Evolutionary conservation across 179 eudicot genomes (phyloP).

Genomic region (Camellia oleifera): DNA sequence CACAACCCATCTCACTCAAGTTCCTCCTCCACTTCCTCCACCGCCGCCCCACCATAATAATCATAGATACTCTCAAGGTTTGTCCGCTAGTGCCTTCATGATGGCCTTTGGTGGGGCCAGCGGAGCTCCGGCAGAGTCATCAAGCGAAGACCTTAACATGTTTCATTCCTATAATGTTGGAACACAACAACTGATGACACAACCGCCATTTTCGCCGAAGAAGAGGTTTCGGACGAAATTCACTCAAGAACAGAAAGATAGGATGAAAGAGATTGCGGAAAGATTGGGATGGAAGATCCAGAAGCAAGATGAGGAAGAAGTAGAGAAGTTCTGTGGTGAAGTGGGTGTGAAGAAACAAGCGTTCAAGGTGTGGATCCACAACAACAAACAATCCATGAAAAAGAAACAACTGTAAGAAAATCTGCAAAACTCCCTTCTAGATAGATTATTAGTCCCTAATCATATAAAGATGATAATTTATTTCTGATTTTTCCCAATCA

Average conservation of each 20-base stretch:
- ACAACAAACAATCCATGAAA: conserved; percentile 58
- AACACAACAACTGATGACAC: conserved; percentile 10
- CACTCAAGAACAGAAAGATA: conserved; percentile 59
- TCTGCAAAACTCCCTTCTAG: not conserved
- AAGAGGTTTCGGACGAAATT: conserved; percentile 79
- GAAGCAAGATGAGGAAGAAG: conserved; percentile 49
- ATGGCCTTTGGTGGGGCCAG: conserved; percentile 55
- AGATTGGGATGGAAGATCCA: conserved; percentile 67
- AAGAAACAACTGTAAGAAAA: conserved; percentile 32
- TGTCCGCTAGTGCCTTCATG: conserved; percentile 21
- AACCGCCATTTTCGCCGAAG: conserved; percentile 12
- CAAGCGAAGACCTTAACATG: conserved; percentile 63
- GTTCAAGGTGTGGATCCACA: conserved; percentile 92
- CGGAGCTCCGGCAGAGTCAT: conserved; percentile 57
- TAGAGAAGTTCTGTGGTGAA: conserved; percentile 47
- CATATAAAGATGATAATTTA: not conserved
- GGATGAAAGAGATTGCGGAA: conserved; percentile 63
- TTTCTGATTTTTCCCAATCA: too few relatives aligned
- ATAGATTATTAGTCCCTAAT: not conserved
- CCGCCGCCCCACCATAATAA: conserved; percentile 16
- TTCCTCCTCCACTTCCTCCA: not conserved
- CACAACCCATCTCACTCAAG: too few relatives aligned
- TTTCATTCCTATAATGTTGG: conserved; percentile 21
- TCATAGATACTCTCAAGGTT: not conserved
- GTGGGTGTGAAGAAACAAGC: conserved; percentile 60